These are phyloP conservation scores for Macrophomina pseudophaseolina DNA, from an alignment of 2,329 filamentous ascomycete genomes.

Conservation along the genomic window DNA sequence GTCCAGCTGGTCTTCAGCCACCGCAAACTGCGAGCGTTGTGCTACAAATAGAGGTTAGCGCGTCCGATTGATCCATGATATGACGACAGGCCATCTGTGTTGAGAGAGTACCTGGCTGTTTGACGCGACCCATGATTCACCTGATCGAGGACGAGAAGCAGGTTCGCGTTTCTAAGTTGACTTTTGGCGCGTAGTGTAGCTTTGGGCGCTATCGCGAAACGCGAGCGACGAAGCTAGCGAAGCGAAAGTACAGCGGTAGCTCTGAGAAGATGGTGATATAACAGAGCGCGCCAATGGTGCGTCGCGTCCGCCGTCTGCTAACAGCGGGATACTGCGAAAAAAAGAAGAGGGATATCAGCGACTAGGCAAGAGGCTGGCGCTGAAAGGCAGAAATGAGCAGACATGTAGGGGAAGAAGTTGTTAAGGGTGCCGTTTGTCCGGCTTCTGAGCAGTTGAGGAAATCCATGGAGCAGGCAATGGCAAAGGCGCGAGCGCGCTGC, in stretches of 20 bases:
- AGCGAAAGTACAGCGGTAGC: too few relatives aligned
- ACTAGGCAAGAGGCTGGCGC: neutral
- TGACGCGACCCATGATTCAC: conserved; percentile 3
- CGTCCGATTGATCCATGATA: neutral
- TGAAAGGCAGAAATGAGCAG: too few relatives aligned
- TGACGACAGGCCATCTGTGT: neutral
- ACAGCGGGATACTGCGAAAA: neutral
- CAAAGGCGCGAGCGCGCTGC: too few relatives aligned
- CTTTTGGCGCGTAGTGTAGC: too few relatives aligned
- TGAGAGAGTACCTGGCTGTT: neutral
- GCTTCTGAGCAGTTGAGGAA: too few relatives aligned
- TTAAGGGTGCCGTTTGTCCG: too few relatives aligned
- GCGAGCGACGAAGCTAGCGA: too few relatives aligned
- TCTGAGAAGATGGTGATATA: neutral
- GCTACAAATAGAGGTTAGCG: neutral
- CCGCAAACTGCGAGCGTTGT: neutral
- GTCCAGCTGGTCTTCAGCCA: neutral
- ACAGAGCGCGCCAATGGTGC: neutral
- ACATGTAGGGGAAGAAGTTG: too few relatives aligned
- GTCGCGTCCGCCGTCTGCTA: neutral
- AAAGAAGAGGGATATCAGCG: neutral
- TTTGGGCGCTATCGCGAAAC: too few relatives aligned
- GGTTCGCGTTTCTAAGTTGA: too few relatives aligned
- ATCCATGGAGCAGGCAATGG: too few relatives aligned
- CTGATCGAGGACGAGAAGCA: too few relatives aligned